These are phyloP conservation scores for Andrographis paniculata DNA, from an alignment of 305 asterid species.

Conservation along the genomic window DNA sequence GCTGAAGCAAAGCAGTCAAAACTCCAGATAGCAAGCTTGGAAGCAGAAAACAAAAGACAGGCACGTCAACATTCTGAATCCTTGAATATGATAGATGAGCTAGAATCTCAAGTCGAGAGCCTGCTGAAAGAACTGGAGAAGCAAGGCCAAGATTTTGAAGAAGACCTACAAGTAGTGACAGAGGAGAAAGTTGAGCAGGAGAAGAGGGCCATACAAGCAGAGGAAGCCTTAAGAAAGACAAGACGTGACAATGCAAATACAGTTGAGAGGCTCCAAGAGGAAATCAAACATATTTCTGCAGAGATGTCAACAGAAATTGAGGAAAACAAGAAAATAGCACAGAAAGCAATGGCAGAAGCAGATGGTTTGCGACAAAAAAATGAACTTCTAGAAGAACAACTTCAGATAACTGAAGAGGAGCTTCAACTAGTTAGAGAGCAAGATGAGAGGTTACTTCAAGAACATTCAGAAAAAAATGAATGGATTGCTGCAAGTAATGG, in stretches of 20 bases:
- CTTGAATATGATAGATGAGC: conserved; percentile 39
- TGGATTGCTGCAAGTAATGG: conserved; percentile 14
- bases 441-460: conserved; percentile 33
- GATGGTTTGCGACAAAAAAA: conserved; percentile 46
- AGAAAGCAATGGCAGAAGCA: conserved; percentile 45
- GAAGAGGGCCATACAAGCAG: conserved; percentile 70
- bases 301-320: conserved; percentile 54
- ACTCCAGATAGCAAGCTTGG: conserved; percentile 44
- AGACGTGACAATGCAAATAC: conserved; percentile 40
- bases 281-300: conserved; percentile 48
- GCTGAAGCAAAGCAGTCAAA: conserved; percentile 45
- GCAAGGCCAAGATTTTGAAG: conserved; percentile 48
- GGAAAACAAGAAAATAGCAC: conserved; percentile 53
- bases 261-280: conserved; percentile 58
- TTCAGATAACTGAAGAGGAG: conserved; percentile 48
- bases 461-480: conserved; percentile 22
- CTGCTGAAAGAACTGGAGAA: conserved; percentile 64
- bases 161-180: conserved; percentile 42
- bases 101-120: conserved; percentile 48
- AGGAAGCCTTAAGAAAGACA: conserved; percentile 61
- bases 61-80: conserved; percentile 42
- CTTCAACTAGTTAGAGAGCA: conserved; percentile 32
- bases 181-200: conserved; percentile 56
- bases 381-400: conserved; percentile 47
- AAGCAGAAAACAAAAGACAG: conserved; percentile 41